Conservation (phyloP, 2,329 filamentous ascomycete species). For the Dactylellina leptospora region DNA sequence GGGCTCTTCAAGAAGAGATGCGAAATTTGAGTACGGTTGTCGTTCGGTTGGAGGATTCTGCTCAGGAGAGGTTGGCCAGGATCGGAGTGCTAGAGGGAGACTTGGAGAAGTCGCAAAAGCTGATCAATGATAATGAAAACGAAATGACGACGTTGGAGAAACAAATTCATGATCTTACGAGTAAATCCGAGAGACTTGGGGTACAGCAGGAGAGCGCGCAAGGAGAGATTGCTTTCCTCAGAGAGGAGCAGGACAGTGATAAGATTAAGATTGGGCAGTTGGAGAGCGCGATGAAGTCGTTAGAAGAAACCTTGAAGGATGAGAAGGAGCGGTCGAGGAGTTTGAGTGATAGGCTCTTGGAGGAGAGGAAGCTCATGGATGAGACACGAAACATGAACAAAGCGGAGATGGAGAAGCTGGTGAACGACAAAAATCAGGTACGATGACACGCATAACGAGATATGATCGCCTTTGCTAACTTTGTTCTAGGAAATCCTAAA, state of each 20-base stretch:
- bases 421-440: conserved; percentile 84
- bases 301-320: conserved; percentile 81
- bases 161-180: conserved; percentile 82
- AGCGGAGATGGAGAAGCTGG: conserved; percentile 90
- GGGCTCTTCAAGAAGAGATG: conserved; percentile 92
- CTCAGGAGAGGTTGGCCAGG: conserved; percentile 66
- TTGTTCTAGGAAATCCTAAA: conserved; percentile 75
- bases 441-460: too few relatives aligned
- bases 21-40: conserved; percentile 87
- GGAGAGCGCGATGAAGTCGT: conserved; percentile 80
- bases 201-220: conserved; percentile 94
- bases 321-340: conserved; percentile 75
- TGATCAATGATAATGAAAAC: conserved; percentile 81
- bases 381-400: conserved; percentile 75
- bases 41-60: conserved; percentile 81
- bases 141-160: conserved; percentile 88
- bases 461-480: too few relatives aligned
- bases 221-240: conserved; percentile 90
- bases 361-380: conserved; percentile 84
- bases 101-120: conserved; percentile 82
- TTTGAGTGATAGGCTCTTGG: conserved; percentile 54
- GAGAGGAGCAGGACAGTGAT: conserved; percentile 95
- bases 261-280: conserved; percentile 98
- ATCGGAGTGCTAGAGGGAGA: conserved; percentile 53
- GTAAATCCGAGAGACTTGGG: conserved; percentile 84